Conservation (phyloP, 2,329 filamentous ascomycete genomes). For the Pestalotiopsis sp. region DNA sequence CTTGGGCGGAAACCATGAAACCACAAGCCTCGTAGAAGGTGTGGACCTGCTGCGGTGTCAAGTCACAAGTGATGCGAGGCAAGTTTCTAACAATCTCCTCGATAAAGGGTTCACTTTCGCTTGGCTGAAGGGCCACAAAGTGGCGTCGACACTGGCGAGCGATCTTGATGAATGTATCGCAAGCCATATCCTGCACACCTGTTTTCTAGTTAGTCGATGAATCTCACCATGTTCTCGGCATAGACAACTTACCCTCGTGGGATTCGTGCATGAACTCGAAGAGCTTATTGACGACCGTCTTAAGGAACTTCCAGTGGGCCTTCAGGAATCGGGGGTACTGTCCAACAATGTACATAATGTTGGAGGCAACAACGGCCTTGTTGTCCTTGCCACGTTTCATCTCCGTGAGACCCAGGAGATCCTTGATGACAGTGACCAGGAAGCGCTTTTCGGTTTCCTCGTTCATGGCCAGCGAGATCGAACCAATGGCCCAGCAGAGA, state of each 20-base stretch:
- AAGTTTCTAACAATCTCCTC: conserved; percentile 97
- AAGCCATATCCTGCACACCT: conserved; percentile 99
- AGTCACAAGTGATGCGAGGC: conserved; percentile 91
- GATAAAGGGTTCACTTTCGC: conserved; percentile 94
- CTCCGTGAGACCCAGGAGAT: conserved; percentile 92
- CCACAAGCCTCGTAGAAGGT: conserved; percentile 99
- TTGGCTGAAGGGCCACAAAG: conserved; percentile 93
- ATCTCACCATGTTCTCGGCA: not conserved
- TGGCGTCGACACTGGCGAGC: conserved; percentile 97
- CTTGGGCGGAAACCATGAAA: conserved; percentile 98
- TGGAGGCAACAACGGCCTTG: conserved; percentile 97
- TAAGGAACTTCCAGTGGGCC: conserved; percentile 99
- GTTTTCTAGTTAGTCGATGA: conserved; percentile 27
- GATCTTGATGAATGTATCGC: conserved; percentile 99
- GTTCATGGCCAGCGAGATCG: conserved; percentile 98
- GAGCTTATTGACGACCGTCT: conserved; percentile 99
- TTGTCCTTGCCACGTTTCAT: conserved; percentile 99
- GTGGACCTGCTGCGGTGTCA: conserved; percentile 95
- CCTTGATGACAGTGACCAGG: conserved; percentile 97
- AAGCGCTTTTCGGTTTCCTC: conserved; percentile 99
- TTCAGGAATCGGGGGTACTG: conserved; percentile 98
- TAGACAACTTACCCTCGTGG: conserved; percentile 74
- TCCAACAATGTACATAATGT: conserved; percentile 99
- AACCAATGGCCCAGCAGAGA: conserved; percentile 98
- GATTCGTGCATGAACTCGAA: conserved; percentile 99